Base-by-base conservation (phyloP, 2,329 filamentous ascomycete species). In the Penicillium psychrosexuale region DNA sequence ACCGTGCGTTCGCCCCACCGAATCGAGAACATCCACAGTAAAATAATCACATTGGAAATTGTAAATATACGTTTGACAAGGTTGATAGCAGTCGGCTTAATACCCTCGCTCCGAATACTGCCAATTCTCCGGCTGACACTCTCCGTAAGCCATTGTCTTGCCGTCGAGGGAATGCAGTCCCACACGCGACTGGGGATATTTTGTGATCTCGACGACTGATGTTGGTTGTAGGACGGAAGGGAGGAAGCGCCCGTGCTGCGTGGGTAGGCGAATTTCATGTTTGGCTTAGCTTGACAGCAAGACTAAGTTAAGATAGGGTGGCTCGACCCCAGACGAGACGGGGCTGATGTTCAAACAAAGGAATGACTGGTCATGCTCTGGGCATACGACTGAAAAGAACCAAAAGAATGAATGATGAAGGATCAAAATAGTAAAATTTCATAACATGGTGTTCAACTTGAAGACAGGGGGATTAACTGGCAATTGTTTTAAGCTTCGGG, bases 1-100 rank as follows among this genome's bases (percentile, higher is more conserved):
- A 87, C 82, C 73, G 83, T 88, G 56, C 89, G 81, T 77, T 99
- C 94, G 1, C 93, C 91, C 85, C 90, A 94, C 61, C 94, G 84
- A 59, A 99, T 67, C 19, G 89, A 80, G 22, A 90, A 71, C 38
- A 91, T 66, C 93, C 94, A 99, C 43, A 92, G 56, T 12, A 83
- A 69, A 17, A 89, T 84, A 60, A 96, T 71, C 15, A 86, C 71
- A 69, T 89, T 88, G 34, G 85, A 82, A 53, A 91, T 42, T 2
- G 65, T 73, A 34, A 74, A 66, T 0, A 69, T 47, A 6, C 52
- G 51, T 40, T 56, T 64, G 6, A 61, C 43, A 1, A 54, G 22
- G 28, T 52, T 60, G 46, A 49, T 50, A 5, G 46, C 51, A 31
- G 62, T 58, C 28, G 51, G 44, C 31, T 55, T 65, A 30, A 63